Base-by-base conservation (phyloP, 1,284 basidiomycete genomes). In the Ganoderma boninense region DNA sequence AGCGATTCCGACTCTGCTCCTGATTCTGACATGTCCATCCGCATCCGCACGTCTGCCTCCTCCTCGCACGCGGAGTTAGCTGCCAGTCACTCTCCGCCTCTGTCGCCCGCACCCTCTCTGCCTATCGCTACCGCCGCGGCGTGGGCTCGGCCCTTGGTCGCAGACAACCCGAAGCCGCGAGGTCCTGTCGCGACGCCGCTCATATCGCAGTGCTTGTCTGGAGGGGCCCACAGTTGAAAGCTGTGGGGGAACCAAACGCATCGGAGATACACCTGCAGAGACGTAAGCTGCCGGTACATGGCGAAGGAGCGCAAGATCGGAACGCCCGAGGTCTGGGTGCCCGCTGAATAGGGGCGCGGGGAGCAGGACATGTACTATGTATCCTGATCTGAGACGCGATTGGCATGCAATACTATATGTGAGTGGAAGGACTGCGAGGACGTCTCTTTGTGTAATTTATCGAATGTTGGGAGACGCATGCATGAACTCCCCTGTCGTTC, bases 251-350 rank as follows among this genome's bases (percentile, higher is more conserved):
- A 69, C 52, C 65, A 60, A 6, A 63, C 29, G 7, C 43, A 43
- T 6, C 63, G 75, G 29, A 69, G 57, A 6, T 76, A 74, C 66
- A 71, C 32, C 3, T 76, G 73, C 66, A 23, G 16, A 16, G 32
- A n/a, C n/a, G n/a, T n/a, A n/a, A n/a, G n/a, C n/a, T 74, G 74
- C 49, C 32, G 13, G 26, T n/a, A 62, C 5, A 35, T 65, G 0
- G 67, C 69, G 26, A 73, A 64, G 56, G 75, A 76, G 52, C 64
- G 63, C 40, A 74, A 72, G 64, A 13, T 16, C 8, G 69, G 70
- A 42, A 1, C 26, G 20, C 69, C 71, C 32, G 52, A 66, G 38
- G 44, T 62, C 3, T 69, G 67, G 71, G 42, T 43, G 4, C 67
- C 71, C 4, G 64, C 52, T 38, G 29, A 57, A 20, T 64, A 54